Evolutionary conservation across 2,329 filamentous ascomycete species (phyloP).

Genomic region (Fusarium sp.): DNA sequence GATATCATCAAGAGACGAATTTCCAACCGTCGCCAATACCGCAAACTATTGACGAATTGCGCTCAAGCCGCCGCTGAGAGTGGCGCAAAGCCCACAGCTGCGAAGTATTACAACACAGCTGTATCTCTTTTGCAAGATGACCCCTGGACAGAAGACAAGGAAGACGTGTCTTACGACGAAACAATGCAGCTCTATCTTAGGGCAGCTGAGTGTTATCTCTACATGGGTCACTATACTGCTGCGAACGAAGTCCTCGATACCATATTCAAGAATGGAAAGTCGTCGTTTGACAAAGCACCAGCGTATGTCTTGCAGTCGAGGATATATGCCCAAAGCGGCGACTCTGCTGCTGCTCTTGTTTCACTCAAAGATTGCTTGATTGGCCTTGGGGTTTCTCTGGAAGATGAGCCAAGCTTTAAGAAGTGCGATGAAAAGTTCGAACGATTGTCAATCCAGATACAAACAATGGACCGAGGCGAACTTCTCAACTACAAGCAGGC

Average conservation of each 20-base stretch:
- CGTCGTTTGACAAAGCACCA: constrained; percentile 82
- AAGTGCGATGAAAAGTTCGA: constrained; percentile 83
- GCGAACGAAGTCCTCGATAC: constrained; percentile 77
- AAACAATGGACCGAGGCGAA: constrained; percentile 65
- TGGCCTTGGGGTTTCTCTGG: constrained; percentile 76
- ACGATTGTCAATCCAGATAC: constrained; percentile 70
- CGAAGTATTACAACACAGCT: constrained; percentile 84
- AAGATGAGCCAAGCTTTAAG: constrained; percentile 76
- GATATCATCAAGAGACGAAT: constrained; percentile 79
- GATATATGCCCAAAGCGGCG: constrained; percentile 80
- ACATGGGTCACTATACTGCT: constrained; percentile 77
- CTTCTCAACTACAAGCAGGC: constrained; percentile 60
- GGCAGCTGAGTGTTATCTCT: constrained; percentile 85
- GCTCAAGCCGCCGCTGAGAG: constrained; percentile 84
- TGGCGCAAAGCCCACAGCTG: constrained; percentile 83
- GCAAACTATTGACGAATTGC: constrained; percentile 82
- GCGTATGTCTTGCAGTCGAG: constrained; percentile 87
- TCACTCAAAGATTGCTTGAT: constrained; percentile 78
- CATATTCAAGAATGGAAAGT: constrained; percentile 78
- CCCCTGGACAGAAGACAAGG: constrained; percentile 77
- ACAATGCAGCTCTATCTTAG: constrained; percentile 83
- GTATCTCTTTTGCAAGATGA: constrained; percentile 82
- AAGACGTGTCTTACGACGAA: constrained; percentile 87
- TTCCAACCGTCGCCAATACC: constrained; percentile 72
- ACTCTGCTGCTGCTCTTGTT: constrained; percentile 76